Evolutionary conservation across 495 filamentous ascomycete genomes (phyloP).

Genomic region (Talaromyces ruber): DNA sequence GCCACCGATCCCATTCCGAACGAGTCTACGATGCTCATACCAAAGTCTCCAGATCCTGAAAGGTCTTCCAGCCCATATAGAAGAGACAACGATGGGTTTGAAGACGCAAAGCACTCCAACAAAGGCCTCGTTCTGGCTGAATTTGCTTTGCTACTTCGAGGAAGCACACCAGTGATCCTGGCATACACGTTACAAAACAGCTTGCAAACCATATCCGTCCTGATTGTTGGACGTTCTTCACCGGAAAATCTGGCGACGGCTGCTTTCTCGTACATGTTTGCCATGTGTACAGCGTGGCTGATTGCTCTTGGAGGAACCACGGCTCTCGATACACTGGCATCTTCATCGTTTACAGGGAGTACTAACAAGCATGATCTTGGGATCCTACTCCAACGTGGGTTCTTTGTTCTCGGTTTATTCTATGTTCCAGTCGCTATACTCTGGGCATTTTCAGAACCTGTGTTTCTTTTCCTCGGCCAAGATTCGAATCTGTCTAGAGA

Average conservation of each 20-base stretch:
- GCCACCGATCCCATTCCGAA: neutral
- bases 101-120: neutral
- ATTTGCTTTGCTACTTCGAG: slow-evolving; percentile 58
- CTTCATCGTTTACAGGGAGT: slow-evolving; percentile 79
- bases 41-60: neutral
- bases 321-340: slow-evolving; percentile 80
- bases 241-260: slow-evolving; percentile 75
- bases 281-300: slow-evolving; percentile 84
- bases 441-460: slow-evolving; percentile 68
- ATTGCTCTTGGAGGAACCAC: slow-evolving; percentile 90
- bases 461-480: slow-evolving; percentile 74
- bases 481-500: slow-evolving; percentile 68
- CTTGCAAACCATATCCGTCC: slow-evolving; percentile 74
- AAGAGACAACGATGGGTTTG: neutral
- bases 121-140: slow-evolving; percentile 43
- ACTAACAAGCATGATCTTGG: slow-evolving; percentile 76
- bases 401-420: slow-evolving; percentile 64
- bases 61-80: neutral
- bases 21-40: neutral
- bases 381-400: slow-evolving; percentile 69
- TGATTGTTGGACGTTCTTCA: slow-evolving; percentile 74
- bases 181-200: slow-evolving; percentile 88
- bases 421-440: slow-evolving; percentile 69
- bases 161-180: slow-evolving; percentile 73
- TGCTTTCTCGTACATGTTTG: slow-evolving; percentile 92